Conservation (phyloP, 768 basidiomycete genomes). For the Guyanaporus albipodus region DNA sequence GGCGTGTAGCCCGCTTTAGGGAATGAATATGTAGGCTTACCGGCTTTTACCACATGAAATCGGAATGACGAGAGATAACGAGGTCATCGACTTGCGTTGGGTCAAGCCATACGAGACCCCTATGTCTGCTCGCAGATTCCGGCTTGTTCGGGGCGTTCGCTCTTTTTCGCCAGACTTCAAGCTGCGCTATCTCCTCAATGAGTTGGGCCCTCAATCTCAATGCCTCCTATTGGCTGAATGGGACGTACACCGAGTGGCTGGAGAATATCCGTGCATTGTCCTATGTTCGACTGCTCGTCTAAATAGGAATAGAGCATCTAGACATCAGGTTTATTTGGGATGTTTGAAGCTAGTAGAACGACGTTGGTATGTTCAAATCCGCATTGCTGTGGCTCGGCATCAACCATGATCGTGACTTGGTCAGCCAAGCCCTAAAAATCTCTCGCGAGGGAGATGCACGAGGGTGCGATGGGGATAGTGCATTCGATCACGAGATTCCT, state of each 20-base stretch:
- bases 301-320: conserved; percentile 63
- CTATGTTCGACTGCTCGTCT: conserved; percentile 72
- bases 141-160: conserved; percentile 55
- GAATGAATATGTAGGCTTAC: conserved; percentile 66
- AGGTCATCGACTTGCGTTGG: conserved; percentile 46
- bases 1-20: conserved; percentile 35
- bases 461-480: conserved; percentile 43
- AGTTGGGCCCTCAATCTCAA: conserved; percentile 34
- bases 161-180: conserved; percentile 46
- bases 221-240: background rate
- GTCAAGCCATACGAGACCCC: conserved; percentile 63
- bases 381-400: conserved; percentile 52
- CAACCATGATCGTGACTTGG: conserved; percentile 53
- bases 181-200: conserved; percentile 62
- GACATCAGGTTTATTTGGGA: conserved; percentile 67
- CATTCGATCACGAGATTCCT: conserved; percentile 17
- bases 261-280: conserved; percentile 67
- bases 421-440: conserved; percentile 45
- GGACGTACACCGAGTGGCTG: conserved; percentile 22
- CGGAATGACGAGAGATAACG: conserved; percentile 48
- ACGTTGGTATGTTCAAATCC: conserved; percentile 49
- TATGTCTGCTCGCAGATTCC: conserved; percentile 55
- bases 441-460: conserved; percentile 59
- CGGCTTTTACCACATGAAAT: conserved; percentile 67
- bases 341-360: conserved; percentile 66